Percentiles rank a stretch among this genome's conserved stretches.
These are phyloP conservation scores for Mycosphaerella sp. DNA, from an alignment of 2,329 filamentous ascomycete genomes.

Conservation along the genomic window DNA sequence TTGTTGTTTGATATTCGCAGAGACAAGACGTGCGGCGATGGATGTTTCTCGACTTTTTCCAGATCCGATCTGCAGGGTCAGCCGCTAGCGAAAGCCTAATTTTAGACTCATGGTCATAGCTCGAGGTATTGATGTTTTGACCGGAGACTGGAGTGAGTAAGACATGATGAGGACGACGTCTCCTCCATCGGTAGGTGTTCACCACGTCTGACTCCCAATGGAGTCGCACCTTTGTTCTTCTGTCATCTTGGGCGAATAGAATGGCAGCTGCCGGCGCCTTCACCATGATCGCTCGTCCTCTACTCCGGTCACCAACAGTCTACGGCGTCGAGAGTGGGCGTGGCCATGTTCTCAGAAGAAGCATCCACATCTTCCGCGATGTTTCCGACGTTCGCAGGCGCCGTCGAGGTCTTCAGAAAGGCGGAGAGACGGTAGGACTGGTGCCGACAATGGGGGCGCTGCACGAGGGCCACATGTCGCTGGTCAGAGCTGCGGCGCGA, in stretches of 20 bases:
- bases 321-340: background rate
- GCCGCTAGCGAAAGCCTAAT: conserved; percentile 1
- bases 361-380: conserved; percentile 68
- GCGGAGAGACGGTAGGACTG: conserved; percentile 69
- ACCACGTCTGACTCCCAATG: background rate
- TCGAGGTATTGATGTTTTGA: background rate
- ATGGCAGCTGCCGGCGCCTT: background rate
- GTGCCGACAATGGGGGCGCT: conserved; percentile 98
- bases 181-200: background rate
- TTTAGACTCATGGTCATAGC: conserved; percentile 3
- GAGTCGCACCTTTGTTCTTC: background rate
- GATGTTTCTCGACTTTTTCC: conserved; percentile 2
- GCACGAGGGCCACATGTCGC: conserved; percentile 81
- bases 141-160: conserved; percentile 8
- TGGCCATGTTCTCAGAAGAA: conserved; percentile 18
- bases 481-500: conserved; percentile 74
- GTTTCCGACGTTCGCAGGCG: conserved; percentile 64
- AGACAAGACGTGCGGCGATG: background rate
- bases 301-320: background rate
- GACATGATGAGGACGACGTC: conserved; percentile 7
- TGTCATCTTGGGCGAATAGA: background rate
- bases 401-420: conserved; percentile 58
- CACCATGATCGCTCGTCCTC: background rate
- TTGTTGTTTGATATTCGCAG: background rate
- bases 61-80: background rate